These are phyloP conservation scores for Paramecium pentaurelia DNA, from an alignment of 73 alveolate species.

Conservation along the genomic window DNA sequence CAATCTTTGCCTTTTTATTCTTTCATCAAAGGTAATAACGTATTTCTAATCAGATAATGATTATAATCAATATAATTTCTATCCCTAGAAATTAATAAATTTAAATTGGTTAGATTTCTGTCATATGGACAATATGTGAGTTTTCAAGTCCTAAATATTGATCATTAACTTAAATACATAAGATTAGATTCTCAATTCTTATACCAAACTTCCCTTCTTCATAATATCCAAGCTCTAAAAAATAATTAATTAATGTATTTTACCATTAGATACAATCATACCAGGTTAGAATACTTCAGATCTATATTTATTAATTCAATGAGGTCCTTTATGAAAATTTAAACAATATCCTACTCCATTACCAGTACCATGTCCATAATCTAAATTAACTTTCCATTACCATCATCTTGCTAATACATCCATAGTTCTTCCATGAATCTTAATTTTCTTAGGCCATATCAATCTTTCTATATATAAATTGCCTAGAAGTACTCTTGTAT, in stretches of 20 bases:
- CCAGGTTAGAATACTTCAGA: slow-evolving; percentile 63
- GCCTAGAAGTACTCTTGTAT: slow-evolving; percentile 92
- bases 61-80: slow-evolving; percentile 77
- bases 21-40: slow-evolving; percentile 69
- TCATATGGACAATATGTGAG: slow-evolving; percentile 87
- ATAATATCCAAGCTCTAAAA: slow-evolving; percentile 93
- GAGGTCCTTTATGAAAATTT: slow-evolving; percentile 98
- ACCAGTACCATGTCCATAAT: slow-evolving; percentile 99
- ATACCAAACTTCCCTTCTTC: slow-evolving; percentile 91
- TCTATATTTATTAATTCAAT: slow-evolving; percentile 69
- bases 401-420: slow-evolving; percentile 94
- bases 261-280: slow-evolving; percentile 78
- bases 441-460: slow-evolving; percentile 74
- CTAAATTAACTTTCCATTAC: slow-evolving; percentile 90
- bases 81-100: slow-evolving; percentile 67
- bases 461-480: slow-evolving; percentile 86
- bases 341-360: slow-evolving; percentile 98
- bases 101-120: slow-evolving; percentile 78
- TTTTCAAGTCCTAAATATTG: slow-evolving; percentile 80
- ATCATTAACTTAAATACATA: slow-evolving; percentile 66
- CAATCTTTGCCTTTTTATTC: slow-evolving; percentile 41
- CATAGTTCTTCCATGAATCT: slow-evolving; percentile 74
- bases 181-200: slow-evolving; percentile 90
- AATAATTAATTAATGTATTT: background rate
- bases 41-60: slow-evolving; percentile 64